Conservation (phyloP, 2,329 filamentous ascomycete species). For the Colletotrichum eleusines region DNA sequence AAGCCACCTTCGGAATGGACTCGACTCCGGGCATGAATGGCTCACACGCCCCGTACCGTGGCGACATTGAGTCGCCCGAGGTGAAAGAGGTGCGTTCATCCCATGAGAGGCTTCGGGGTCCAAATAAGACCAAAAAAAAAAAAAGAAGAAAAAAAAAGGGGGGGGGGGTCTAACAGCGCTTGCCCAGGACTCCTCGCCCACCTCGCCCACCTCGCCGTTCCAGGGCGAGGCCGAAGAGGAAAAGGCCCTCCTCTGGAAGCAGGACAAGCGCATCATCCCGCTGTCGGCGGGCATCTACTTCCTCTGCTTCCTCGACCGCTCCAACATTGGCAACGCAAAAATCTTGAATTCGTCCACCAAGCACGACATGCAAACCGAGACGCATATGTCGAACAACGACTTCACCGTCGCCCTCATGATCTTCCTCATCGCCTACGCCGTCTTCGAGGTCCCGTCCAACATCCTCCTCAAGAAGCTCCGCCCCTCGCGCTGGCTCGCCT, state of each 20-base stretch:
- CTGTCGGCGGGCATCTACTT: constrained; percentile 74
- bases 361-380: constrained; percentile 73
- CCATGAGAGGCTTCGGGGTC: rapidly evolving
- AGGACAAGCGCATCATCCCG: constrained; percentile 73
- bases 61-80: constrained; percentile 20
- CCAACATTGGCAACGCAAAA: constrained; percentile 78
- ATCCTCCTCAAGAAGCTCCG: constrained; percentile 52
- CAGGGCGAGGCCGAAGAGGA: constrained; percentile 44
- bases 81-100: constrained; percentile 19
- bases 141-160: no score
- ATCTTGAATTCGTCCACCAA: constrained; percentile 71
- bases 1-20: neutral
- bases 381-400: constrained; percentile 70
- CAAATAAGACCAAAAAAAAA: no score
- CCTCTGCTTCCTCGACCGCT: constrained; percentile 75
- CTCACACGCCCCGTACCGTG: neutral
- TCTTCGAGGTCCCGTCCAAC: constrained; percentile 57
- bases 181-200: neutral
- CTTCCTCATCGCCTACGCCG: constrained; percentile 63
- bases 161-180: neutral
- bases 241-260: constrained; percentile 63
- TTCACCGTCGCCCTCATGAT: constrained; percentile 71
- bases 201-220: neutral
- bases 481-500: constrained; percentile 52
- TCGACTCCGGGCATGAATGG: constrained; percentile 3